Conservation (phyloP, 2,329 filamentous ascomycete species). For the Pseudovirgaria hyperparasitica region DNA sequence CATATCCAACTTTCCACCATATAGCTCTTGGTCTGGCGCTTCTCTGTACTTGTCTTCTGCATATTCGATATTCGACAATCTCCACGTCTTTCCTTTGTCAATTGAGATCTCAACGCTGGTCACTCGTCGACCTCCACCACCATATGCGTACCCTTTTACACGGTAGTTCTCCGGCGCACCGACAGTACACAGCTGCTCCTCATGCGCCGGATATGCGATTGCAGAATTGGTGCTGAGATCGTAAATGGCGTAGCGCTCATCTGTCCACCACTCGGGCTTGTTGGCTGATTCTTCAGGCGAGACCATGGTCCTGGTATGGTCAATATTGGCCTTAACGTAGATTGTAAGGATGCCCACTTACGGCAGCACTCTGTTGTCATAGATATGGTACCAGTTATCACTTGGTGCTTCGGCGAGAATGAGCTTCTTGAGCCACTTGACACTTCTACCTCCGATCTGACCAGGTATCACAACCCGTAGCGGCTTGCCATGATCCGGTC, state of each 20-base stretch:
- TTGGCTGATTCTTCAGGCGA: slow-evolving; percentile 68
- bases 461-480: slow-evolving; percentile 75
- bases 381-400: slow-evolving; percentile 91
- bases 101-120: slow-evolving; percentile 74
- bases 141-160: slow-evolving; percentile 73
- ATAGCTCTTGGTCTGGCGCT: slow-evolving; percentile 50
- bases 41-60: slow-evolving; percentile 75
- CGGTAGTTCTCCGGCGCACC: slow-evolving; percentile 44
- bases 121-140: slow-evolving; percentile 72
- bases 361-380: slow-evolving; percentile 82
- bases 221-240: slow-evolving; percentile 82
- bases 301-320: slow-evolving; percentile 50
- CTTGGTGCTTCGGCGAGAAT: slow-evolving; percentile 68
- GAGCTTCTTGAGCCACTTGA: slow-evolving; percentile 82
- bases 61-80: slow-evolving; percentile 63
- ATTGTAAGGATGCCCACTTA: slow-evolving; percentile 16
- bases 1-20: slow-evolving; percentile 67
- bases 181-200: slow-evolving; percentile 48
- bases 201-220: slow-evolving; percentile 65
- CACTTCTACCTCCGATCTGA: slow-evolving; percentile 81
- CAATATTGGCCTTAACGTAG: slow-evolving; percentile 2
- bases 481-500: slow-evolving; percentile 77
- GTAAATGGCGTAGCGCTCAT: slow-evolving; percentile 87
- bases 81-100: slow-evolving; percentile 72
- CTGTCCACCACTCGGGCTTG: slow-evolving; percentile 66